Evolutionary conservation across 139 green algal genomes (phyloP).

Genomic region (Picochlorum sp.): DNA sequence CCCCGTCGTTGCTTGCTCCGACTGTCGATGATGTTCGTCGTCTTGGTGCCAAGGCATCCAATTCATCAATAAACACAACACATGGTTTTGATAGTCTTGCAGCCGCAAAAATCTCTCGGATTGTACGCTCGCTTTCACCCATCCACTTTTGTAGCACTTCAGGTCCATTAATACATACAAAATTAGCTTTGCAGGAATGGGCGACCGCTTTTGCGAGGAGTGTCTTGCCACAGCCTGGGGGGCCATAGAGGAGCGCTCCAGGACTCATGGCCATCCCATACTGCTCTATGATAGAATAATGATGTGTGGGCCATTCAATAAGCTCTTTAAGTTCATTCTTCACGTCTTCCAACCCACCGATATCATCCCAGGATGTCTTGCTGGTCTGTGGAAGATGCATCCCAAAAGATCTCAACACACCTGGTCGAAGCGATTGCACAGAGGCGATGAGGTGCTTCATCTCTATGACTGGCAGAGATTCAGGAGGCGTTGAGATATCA

Average conservation of each 20-base stretch:
- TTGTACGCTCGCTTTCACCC: conserved; percentile 34
- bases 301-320: conserved; percentile 21
- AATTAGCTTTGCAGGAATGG: conserved; percentile 31
- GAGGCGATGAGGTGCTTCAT: conserved; percentile 16
- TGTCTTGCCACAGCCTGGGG: conserved; percentile 47
- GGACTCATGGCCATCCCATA: conserved; percentile 13
- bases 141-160: conserved; percentile 48
- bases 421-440: neutral
- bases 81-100: conserved; percentile 38
- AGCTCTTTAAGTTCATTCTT: conserved; percentile 27
- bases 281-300: conserved; percentile 7
- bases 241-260: conserved; percentile 34
- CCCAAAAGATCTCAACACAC: conserved; percentile 52
- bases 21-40: conserved; percentile 5
- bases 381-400: conserved; percentile 43
- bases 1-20: conserved; percentile 18
- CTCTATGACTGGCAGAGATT: neutral
- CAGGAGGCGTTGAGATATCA: neutral
- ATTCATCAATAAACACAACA: conserved; percentile 71
- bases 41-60: conserved; percentile 50
- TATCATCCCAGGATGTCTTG: conserved; percentile 14
- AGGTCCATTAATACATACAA: conserved; percentile 33
- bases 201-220: conserved; percentile 53
- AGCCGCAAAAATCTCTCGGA: conserved; percentile 32
- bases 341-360: conserved; percentile 38